phyloP scores from a whole-genome alignment of 164 flowering plant species.

The Taxillus chinensis region DNA sequence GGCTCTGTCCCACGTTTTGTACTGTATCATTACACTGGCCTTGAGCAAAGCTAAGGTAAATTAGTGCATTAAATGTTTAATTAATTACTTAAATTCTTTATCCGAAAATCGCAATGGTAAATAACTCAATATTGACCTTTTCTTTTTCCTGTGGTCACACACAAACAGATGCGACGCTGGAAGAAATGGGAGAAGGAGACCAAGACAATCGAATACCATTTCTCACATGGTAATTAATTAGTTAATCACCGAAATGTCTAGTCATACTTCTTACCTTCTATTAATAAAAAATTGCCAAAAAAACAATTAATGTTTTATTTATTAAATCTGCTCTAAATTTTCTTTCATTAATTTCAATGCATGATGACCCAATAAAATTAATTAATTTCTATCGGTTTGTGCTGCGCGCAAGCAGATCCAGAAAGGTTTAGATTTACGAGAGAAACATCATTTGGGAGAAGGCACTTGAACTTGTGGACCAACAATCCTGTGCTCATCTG shows the following conservation, averaged over 20 bases:
- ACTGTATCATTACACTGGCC: slow-evolving; percentile 46
- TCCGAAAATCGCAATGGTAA: neutral
- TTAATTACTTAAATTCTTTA: neutral
- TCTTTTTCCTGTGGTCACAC: neutral
- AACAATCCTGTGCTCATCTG: slow-evolving; percentile 45
- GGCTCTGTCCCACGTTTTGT: slow-evolving; percentile 52
- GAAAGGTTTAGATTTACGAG: slow-evolving; percentile 70
- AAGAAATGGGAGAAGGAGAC: slow-evolving; percentile 74
- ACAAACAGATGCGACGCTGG: slow-evolving; percentile 62
- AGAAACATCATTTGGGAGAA: slow-evolving; percentile 64
- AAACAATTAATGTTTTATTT: too few relatives aligned
- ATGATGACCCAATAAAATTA: too few relatives aligned
- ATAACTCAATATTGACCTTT: neutral
- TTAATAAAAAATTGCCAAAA: too few relatives aligned
- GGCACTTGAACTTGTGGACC: slow-evolving; percentile 68
- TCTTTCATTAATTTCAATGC: too few relatives aligned
- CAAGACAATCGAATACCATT: slow-evolving; percentile 49
- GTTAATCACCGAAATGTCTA: neutral
- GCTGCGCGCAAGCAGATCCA: slow-evolving; percentile 35
- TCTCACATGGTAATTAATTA: slow-evolving; percentile 39
- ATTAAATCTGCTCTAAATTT: too few relatives aligned
- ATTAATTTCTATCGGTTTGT: too few relatives aligned
- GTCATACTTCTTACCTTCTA: too few relatives aligned
- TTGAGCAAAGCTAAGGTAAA: slow-evolving; percentile 54
- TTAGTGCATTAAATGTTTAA: neutral